Percentiles rank a stretch among this genome's conserved stretches.
phyloP scores from a whole-genome alignment of 305 asterid genomes.

The Caryopteris hybrid region DNA sequence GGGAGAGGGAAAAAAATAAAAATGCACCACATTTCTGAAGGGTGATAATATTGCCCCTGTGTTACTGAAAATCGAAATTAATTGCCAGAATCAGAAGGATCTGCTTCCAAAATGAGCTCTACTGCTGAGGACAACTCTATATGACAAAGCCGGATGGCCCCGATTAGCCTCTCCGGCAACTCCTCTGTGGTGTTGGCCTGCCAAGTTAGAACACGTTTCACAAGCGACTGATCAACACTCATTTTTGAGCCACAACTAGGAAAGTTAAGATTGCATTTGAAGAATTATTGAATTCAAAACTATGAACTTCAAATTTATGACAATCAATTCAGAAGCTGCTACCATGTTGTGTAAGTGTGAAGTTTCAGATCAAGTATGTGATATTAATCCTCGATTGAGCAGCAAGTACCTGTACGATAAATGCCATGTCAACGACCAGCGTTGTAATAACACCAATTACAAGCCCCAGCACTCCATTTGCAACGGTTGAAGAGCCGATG shows the following conservation, averaged over 20 bases:
- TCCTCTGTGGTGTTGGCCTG: slow-evolving; percentile 80
- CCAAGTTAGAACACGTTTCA: background rate
- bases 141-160: slow-evolving; percentile 79
- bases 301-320: no score
- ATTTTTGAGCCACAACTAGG: background rate
- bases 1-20: background rate
- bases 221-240: background rate
- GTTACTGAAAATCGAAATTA: background rate
- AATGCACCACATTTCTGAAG: background rate
- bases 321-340: no score
- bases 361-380: no score
- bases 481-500: slow-evolving; percentile 94
- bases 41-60: background rate
- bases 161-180: slow-evolving; percentile 85
- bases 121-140: slow-evolving; percentile 70
- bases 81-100: slow-evolving; percentile 28
- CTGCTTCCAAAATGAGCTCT: slow-evolving; percentile 48
- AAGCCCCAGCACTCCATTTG: slow-evolving; percentile 96
- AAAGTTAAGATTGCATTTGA: no score
- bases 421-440: slow-evolving; percentile 95
- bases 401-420: slow-evolving; percentile 73
- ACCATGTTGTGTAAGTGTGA: no score
- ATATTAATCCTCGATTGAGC: background rate
- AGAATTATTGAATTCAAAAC: no score
- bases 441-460: slow-evolving; percentile 82